Evolutionary conservation across 805 yeast genomes (phyloP).

Genomic region (Candida multigemmis): DNA sequence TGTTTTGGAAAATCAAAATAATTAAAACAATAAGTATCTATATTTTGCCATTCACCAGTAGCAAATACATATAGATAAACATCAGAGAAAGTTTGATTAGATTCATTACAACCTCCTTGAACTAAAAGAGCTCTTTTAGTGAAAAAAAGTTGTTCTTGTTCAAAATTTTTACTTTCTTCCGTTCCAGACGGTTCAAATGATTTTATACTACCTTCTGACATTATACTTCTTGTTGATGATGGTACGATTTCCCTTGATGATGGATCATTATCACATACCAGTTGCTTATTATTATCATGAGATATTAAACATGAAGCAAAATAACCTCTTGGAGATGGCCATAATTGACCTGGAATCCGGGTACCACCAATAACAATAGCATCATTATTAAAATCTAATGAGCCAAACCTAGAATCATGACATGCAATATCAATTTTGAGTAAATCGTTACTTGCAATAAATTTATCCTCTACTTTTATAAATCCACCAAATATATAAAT

Average conservation of each 20-base stretch:
- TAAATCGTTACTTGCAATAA: constrained; percentile 23
- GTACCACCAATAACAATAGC: too few relatives aligned
- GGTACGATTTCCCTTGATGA: too few relatives aligned
- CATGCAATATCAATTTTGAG: constrained; percentile 23
- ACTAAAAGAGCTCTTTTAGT: constrained; percentile 20
- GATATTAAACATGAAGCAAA: constrained; percentile 25
- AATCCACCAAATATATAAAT: constrained; percentile 35
- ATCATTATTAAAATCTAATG: too few relatives aligned
- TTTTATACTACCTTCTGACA: constrained; percentile 4
- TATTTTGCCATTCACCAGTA: constrained; percentile 23
- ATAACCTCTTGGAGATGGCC: constrained; percentile 32
- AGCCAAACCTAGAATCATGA: too few relatives aligned
- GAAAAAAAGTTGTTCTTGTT: constrained; percentile 14
- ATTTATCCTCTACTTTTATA: constrained; percentile 6
- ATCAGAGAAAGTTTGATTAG: constrained; percentile 19
- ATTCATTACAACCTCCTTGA: constrained; percentile 32
- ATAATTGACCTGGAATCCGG: constrained; percentile 2
- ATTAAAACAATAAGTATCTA: constrained; percentile 25
- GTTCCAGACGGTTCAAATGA: constrained; percentile 1
- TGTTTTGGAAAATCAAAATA: constrained; percentile 15
- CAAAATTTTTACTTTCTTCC: constrained; percentile 5
- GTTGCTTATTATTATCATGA: constrained; percentile 8
- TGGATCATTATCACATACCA: constrained; percentile 11
- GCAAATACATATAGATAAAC: constrained; percentile 22
- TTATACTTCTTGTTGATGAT: constrained; percentile 5